phyloP scores from a whole-genome alignment of 768 basidiomycete species.

The Tulasnella calospora region DNA sequence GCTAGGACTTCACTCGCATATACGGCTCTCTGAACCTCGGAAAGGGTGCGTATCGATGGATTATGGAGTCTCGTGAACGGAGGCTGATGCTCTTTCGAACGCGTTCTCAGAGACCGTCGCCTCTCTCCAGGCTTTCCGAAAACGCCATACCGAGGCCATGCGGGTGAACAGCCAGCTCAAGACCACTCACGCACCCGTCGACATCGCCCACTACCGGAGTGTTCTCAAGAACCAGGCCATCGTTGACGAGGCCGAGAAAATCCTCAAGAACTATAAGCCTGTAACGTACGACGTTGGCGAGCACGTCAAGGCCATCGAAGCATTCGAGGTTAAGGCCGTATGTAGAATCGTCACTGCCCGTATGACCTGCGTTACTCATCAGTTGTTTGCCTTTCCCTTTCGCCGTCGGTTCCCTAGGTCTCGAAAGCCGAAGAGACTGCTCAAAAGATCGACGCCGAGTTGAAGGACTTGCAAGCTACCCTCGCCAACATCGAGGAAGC shows the following conservation, averaged over 20 bases:
- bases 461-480: constrained; percentile 85
- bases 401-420: constrained; percentile 48
- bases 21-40: constrained; percentile 79
- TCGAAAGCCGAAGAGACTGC: constrained; percentile 85
- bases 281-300: constrained; percentile 86
- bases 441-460: constrained; percentile 82
- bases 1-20: constrained; percentile 76
- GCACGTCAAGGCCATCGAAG: constrained; percentile 91
- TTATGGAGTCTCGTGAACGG: not conserved
- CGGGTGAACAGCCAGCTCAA: constrained; percentile 59
- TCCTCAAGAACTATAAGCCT: constrained; percentile 84
- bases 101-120: constrained; percentile 71
- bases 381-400: not conserved
- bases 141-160: constrained; percentile 86
- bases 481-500: constrained; percentile 96
- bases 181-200: constrained; percentile 73
- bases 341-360: constrained; percentile 34
- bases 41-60: constrained; percentile 55
- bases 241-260: constrained; percentile 88
- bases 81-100: not conserved
- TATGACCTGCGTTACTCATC: not conserved
- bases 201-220: constrained; percentile 86
- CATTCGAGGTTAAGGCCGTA: constrained; percentile 94
- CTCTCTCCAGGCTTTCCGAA: constrained; percentile 90
- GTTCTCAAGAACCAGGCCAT: constrained; percentile 88